These are phyloP conservation scores for Mollisia scopiformis DNA, from an alignment of 2,329 filamentous ascomycete species.

Conservation along the genomic window DNA sequence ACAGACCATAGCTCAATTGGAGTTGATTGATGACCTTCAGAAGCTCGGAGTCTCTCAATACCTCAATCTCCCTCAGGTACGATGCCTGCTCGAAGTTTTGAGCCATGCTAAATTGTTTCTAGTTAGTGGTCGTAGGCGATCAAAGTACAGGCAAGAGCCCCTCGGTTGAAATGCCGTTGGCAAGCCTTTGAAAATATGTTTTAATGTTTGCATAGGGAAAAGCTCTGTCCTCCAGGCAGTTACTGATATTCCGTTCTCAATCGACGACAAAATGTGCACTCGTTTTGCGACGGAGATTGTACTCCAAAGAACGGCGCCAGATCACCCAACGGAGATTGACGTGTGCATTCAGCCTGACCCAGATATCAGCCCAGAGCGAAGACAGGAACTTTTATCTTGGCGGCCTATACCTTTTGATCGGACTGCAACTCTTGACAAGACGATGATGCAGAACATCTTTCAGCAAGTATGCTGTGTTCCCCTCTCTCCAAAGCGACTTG, in stretches of 20 bases:
- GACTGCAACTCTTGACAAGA: slow-evolving; percentile 7
- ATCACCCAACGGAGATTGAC: slow-evolving; percentile 6
- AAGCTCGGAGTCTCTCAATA: slow-evolving; percentile 20
- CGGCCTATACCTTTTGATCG: slow-evolving; percentile 8
- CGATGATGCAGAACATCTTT: slow-evolving; percentile 12
- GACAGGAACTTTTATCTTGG: slow-evolving; percentile 7
- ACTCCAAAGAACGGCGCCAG: slow-evolving; percentile 29
- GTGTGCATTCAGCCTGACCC: slow-evolving; percentile 12
- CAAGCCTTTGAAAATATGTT: no score
- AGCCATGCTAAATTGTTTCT: background rate
- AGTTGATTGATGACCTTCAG: slow-evolving; percentile 25
- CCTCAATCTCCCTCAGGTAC: slow-evolving; percentile 23
- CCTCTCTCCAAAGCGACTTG: background rate
- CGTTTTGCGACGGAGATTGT: slow-evolving; percentile 49
- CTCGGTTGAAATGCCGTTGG: no score
- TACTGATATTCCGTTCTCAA: slow-evolving; percentile 43
- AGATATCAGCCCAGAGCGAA: slow-evolving; percentile 9
- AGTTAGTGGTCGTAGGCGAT: slow-evolving; percentile 43
- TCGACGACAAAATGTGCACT: slow-evolving; percentile 43
- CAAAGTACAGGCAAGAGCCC: slow-evolving; percentile 37
- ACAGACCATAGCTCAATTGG: slow-evolving; percentile 18
- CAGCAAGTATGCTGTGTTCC: slow-evolving; percentile 9
- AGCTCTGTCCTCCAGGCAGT: slow-evolving; percentile 38
- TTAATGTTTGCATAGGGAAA: no score
- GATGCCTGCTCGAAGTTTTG: no score